Evolutionary conservation across 2,329 filamentous ascomycete species (phyloP), one percentile per base, ranked within the genome.

Genomic region (Canariomyces notabilis): DNA sequence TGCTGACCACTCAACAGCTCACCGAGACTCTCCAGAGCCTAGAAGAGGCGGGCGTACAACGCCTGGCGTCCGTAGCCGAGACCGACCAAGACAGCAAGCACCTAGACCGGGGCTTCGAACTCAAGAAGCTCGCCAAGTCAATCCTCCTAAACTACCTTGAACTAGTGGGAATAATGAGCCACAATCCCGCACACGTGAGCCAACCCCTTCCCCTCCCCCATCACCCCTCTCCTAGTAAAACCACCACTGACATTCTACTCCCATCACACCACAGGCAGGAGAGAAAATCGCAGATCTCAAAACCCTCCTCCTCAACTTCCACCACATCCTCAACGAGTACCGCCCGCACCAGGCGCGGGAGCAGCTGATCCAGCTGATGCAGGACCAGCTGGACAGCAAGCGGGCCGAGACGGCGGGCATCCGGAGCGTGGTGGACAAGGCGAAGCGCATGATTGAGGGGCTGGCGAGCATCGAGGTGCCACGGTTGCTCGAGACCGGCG

Each of bases 251-350:
- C 26, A 4, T 11, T 11, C 26, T 23, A 33, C n/a, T 6, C 9
- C 57, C 58, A n/a, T n/a, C n/a, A n/a, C 11, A 50, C 52, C 15
- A 57, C 57, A 84, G 62, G 85, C 82, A 42, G 72, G 77, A 20
- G 75, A 80, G 34, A 95, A 95, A 63, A 75, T 91, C 37, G 73
- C 80, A 36, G 85, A 97, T 64, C 68, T 98, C 23, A 77, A 85
- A 58, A 89, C 84, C 14, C 70, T 97, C 21, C 84, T 95, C 53
- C 83, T 91, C 64, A 97, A 97, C 64, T 85, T 94, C 60, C 89
- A 96, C 67, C 88, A 94, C 60, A 76, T 95, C 44, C 81, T 97
- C 55, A 98, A 98, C 65, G 84, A 95, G 65, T 97, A 95, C 67
- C 79, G 91, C 23, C 90, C 90, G 8, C 90, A 96, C 63, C 91